Base-by-base conservation (phyloP, 305 asterid species). In the Stenogyne calaminthoides region DNA sequence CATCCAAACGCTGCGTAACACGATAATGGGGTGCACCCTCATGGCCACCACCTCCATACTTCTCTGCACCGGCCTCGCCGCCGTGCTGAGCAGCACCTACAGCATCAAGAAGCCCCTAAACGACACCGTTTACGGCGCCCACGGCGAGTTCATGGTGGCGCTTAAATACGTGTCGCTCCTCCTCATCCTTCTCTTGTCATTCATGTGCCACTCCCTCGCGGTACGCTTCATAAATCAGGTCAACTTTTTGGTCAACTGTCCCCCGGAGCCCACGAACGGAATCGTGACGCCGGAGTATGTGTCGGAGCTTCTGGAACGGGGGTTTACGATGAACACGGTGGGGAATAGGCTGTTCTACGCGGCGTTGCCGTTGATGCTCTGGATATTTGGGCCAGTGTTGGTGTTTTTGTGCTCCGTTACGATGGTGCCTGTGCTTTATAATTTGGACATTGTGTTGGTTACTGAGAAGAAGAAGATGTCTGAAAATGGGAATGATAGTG, bases 1-100 rank as follows among this genome's bases (percentile, higher is more conserved):
- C 10, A 92, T 93, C 51, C 97, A 91, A 72, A 91, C 96, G 3
- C 86, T 93, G 3, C 84, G 98, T 0, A 91, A 93, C 87, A 81
- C 95, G 51, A 89, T 93, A n/a, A 93, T 93, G 98, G 97, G 96
- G 58, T 86, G 93, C 22, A 91, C 98, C 2, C 77, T 93, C 11
- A 91, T 93, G 97, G 98, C 97, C 51, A 93, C 97, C 0, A 87
- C 96, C 12, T 88, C 98, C 19, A 84, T 93, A 73, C 97, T 93
- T 52, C 91, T 93, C 12, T 81, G 88, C 81, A 82, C 86, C 9
- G 97, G 97, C 19, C 82, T 93, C 0, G 98, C 98, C 7, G 97
- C 98, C 6, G 91, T 93, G 20, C 82, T 93, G 49, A 93, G 97
- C 83, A 93, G 98, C 84, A 91, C 95, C 0, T 93, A 93, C 78